Evolutionary conservation across 2,329 filamentous ascomycete genomes (phyloP).

Genomic region (Fusarium tupiense): DNA sequence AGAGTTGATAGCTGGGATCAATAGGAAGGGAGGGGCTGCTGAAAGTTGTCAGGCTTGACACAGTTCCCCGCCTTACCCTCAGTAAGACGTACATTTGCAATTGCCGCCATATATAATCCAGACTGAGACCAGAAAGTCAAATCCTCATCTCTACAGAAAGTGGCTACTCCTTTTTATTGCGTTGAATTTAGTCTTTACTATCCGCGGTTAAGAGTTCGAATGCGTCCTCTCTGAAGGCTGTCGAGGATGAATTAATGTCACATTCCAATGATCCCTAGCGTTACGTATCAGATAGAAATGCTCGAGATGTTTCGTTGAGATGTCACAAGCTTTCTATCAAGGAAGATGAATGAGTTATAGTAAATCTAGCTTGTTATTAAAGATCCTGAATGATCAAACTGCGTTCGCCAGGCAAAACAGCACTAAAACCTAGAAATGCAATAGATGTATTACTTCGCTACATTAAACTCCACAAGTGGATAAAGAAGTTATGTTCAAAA

Average conservation of each 20-base stretch:
- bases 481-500: fast-evolving
- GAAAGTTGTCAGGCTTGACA: not conserved
- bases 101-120: not conserved
- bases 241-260: not conserved
- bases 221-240: not conserved
- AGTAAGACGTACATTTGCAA: fast-evolving
- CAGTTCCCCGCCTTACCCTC: not conserved
- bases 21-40: not conserved
- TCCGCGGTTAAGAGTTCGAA: fast-evolving
- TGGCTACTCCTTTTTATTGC: not conserved
- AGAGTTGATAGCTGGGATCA: not conserved
- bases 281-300: fast-evolving
- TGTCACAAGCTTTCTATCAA: fast-evolving
- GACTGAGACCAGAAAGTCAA: no score
- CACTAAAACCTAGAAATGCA: not conserved
- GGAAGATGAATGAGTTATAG: fast-evolving
- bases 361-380: fast-evolving
- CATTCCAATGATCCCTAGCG: fast-evolving
- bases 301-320: no score
- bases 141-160: not conserved
- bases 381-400: fast-evolving
- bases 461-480: not conserved
- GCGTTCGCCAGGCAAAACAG: fast-evolving
- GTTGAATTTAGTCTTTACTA: not conserved
- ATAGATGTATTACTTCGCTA: not conserved